Conservation (phyloP, 345 rosid species). For the Populus tremula region DNA sequence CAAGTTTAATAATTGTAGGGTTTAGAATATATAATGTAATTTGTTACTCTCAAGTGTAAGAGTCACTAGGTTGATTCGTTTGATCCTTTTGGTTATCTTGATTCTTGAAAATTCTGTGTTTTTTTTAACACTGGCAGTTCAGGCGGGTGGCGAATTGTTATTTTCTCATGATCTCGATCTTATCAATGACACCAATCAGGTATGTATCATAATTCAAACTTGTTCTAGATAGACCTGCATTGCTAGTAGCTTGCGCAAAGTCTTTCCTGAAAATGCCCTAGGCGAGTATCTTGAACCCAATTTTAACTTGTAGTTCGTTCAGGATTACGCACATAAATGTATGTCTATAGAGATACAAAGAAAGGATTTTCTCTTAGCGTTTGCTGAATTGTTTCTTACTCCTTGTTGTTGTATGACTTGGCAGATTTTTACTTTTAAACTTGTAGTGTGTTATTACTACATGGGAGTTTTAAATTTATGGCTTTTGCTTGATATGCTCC, state of each 20-base stretch:
- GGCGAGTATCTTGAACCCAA: neutral
- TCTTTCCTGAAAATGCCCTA: neutral
- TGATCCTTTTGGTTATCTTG: constrained; percentile 1
- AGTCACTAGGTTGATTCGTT: neutral
- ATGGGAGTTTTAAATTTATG: neutral
- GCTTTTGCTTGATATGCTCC: neutral
- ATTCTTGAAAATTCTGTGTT: constrained; percentile 38
- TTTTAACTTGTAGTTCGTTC: neutral
- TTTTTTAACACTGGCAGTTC: constrained; percentile 62
- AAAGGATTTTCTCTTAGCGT: neutral
- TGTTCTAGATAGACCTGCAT: neutral
- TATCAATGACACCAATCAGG: constrained; percentile 97
- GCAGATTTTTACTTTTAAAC: neutral
- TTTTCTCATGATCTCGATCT: constrained; percentile 89
- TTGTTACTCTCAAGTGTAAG: neutral
- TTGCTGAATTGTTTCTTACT: neutral
- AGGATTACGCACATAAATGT: neutral
- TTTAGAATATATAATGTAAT: neutral
- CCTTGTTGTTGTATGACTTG: neutral
- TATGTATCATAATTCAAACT: constrained; percentile 23
- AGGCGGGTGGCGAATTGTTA: constrained; percentile 98
- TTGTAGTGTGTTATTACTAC: neutral
- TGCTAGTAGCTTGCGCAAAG: neutral
- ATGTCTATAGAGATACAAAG: neutral
- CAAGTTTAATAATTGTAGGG: neutral